phyloP scores from a whole-genome alignment of 768 basidiomycete species.

The Termitomyces sp. region DNA sequence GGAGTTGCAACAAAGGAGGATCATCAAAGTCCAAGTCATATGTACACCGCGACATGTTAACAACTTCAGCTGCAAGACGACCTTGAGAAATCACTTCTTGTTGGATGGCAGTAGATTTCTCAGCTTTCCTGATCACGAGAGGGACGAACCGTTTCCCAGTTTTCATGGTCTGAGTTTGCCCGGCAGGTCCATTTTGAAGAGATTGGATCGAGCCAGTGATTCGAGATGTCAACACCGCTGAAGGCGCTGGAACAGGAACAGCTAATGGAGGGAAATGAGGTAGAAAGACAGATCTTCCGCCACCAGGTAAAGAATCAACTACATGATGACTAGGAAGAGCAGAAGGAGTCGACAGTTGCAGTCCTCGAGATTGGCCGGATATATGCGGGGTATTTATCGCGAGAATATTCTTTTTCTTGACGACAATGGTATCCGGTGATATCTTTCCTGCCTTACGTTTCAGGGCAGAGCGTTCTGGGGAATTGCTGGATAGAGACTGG shows the following conservation, averaged over 20 bases:
- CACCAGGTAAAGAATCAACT: not conserved
- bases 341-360: not conserved
- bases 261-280: not conserved
- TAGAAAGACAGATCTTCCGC: not conserved
- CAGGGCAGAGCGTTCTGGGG: not conserved
- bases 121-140: conserved; percentile 13
- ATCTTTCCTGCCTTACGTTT: not conserved
- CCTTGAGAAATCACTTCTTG: not conserved
- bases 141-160: conserved; percentile 25
- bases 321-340: not conserved
- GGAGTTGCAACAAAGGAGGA: conserved; percentile 20
- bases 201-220: not conserved
- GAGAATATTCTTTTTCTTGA: not conserved
- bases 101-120: not conserved
- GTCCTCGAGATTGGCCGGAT: not conserved
- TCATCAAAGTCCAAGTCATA: conserved; percentile 30
- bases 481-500: not conserved
- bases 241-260: not conserved
- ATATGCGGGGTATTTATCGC: not conserved
- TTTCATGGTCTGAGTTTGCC: not conserved
- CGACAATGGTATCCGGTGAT: not conserved
- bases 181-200: not conserved
- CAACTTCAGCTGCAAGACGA: not conserved
- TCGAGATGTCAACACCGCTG: not conserved
- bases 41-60: not conserved